Evolutionary conservation across 1,284 basidiomycete genomes (phyloP).

Genomic region (Ceratobasidium sp.): DNA sequence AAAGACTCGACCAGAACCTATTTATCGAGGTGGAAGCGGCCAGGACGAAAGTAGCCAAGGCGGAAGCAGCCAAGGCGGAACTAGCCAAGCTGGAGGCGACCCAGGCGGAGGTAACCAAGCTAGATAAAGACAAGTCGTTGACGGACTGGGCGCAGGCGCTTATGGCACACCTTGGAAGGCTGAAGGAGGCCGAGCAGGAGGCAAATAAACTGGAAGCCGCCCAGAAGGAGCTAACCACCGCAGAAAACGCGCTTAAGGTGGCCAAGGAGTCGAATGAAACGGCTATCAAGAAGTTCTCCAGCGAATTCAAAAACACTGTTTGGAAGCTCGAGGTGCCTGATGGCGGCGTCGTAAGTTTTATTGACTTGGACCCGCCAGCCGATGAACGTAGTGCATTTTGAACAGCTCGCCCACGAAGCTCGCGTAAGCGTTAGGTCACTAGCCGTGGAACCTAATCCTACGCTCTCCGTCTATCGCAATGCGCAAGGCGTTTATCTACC

Average conservation of each 20-base stretch:
- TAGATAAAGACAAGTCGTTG: not conserved
- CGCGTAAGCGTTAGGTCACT: slow-evolving; percentile 18
- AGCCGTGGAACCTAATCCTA: not conserved
- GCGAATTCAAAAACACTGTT: not conserved
- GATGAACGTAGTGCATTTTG: no score
- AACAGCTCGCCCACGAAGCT: slow-evolving; percentile 9
- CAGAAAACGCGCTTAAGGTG: not conserved
- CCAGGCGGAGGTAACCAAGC: not conserved
- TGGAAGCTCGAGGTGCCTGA: slow-evolving; percentile 14
- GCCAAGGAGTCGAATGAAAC: not conserved
- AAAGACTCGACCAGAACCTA: not conserved
- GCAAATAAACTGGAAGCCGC: not conserved
- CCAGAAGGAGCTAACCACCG: not conserved
- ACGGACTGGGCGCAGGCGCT: not conserved
- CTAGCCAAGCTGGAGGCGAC: not conserved
- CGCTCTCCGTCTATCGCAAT: slow-evolving; percentile 12
- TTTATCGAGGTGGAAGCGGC: not conserved
- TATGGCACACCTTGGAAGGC: not conserved
- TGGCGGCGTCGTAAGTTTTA: slow-evolving; percentile 1
- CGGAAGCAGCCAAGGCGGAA: not conserved
- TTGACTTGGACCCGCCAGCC: not conserved
- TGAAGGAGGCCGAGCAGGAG: not conserved
- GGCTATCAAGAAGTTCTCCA: not conserved
- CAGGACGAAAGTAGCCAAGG: not conserved
- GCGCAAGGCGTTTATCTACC: slow-evolving; percentile 12